Base-by-base conservation (phyloP, 139 green algal species). In the Chlorella vulgaris region DNA sequence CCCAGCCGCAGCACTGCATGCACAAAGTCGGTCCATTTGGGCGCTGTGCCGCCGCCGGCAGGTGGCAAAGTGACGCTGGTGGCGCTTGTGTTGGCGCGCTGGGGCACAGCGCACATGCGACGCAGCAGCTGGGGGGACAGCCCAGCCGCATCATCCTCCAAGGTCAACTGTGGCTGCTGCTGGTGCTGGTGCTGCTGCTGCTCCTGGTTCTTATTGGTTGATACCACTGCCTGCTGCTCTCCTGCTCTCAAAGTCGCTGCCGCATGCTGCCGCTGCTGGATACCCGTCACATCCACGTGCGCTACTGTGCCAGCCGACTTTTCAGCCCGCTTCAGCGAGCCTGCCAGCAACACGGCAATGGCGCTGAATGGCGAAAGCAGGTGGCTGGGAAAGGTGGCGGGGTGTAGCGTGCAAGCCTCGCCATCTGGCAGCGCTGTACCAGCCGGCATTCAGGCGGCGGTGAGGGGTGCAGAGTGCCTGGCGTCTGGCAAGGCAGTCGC, bases 1-100 rank as follows among this genome's bases (percentile, higher is more conserved):
- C 70, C 70, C 70, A 78, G 70, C 22, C 70, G 70, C 50, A 78
- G 50, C 21, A 47, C 47, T 28, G 70, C 47, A 24, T 78, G 70
- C 31, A 67, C 50, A 24, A 78, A 40, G 50, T 78, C 70, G 3
- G 70, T 33, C 50, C 70, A 78, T 22, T 35, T 35, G 26, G 69
- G n/a, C 42, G 0, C 19, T 3, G 5, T 7, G 18, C 35, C 24
- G 33, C 19, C 70, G 3, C 18, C 31, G 24, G 21, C 29, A 21
- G 35, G 42, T 10, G 24, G 3, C 19, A 21, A 4, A 22, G 22
- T 19, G 7, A 1, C 43, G 63, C 63, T 29, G n/a, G 28, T 1
- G 33, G n/a, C 15, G 50, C n/a, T n/a, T n/a, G 26, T 19, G 50
- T 78, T 65, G 70, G 47, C 51, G 36, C 50, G 50, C 13, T 7